These are phyloP conservation scores for Pythium graminicola DNA, from an alignment of 352 stramenopile genomes.

Conservation along the genomic window DNA sequence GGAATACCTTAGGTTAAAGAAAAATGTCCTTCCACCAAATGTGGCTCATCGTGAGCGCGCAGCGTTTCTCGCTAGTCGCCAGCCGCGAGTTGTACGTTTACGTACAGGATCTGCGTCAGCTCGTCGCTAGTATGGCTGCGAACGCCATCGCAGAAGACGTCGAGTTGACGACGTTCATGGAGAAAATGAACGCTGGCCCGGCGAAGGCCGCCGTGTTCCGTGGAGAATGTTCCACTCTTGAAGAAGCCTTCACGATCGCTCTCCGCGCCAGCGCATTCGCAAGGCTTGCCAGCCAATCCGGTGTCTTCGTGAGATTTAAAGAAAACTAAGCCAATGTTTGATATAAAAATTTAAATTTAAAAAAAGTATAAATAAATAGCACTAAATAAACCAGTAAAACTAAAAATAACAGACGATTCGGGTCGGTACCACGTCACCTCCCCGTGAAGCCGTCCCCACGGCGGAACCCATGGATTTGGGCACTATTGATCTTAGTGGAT, in stretches of 20 bases:
- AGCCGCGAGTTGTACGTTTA: constrained; percentile 15
- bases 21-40: constrained; percentile 20
- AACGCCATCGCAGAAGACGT: constrained; percentile 6
- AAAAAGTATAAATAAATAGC: too few relatives aligned
- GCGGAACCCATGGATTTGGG: too few relatives aligned
- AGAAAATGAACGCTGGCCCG: not conserved
- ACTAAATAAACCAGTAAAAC: too few relatives aligned
- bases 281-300: too few relatives aligned
- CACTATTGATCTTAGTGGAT: constrained; percentile 4
- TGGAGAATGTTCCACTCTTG: not conserved
- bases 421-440: too few relatives aligned
- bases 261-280: too few relatives aligned
- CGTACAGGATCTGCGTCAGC: constrained; percentile 15
- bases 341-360: too few relatives aligned
- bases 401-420: too few relatives aligned
- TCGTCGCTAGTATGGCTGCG: constrained; percentile 2
- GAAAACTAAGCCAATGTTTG: too few relatives aligned
- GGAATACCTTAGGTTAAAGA: not conserved
- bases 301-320: too few relatives aligned
- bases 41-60: constrained; percentile 13
- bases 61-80: constrained; percentile 14
- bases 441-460: too few relatives aligned
- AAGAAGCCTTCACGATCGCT: constrained; percentile 7
- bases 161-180: constrained; percentile 3
- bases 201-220: constrained; percentile 7